These are phyloP conservation scores for Botrytis pseudocinerea DNA, from an alignment of 2,329 filamentous ascomycete genomes.

Conservation along the genomic window DNA sequence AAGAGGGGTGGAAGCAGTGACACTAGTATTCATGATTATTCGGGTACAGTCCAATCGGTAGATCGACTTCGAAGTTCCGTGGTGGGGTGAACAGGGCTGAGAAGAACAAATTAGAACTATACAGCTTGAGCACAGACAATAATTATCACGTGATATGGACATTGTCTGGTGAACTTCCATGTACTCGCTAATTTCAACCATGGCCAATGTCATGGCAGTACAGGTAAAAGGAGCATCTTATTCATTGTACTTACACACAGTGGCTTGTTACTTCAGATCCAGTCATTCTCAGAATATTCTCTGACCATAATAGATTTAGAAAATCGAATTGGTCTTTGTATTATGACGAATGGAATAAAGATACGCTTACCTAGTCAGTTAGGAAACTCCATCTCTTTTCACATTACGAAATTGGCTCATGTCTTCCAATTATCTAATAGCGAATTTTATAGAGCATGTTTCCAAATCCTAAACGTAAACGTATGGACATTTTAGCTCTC, in stretches of 20 bases:
- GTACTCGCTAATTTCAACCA: background rate
- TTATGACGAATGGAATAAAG: background rate
- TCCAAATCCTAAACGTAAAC: background rate
- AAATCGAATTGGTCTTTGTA: too few relatives aligned
- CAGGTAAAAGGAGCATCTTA: background rate
- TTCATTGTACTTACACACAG: background rate
- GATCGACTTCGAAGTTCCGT: background rate
- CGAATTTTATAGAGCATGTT: background rate
- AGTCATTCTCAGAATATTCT: background rate
- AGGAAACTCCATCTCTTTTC: background rate
- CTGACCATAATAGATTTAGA: background rate
- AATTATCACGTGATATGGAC: accelerated
- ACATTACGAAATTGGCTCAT: background rate
- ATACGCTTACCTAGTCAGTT: background rate
- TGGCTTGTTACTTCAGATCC: background rate
- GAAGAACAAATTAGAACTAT: background rate
- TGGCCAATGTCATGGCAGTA: background rate
- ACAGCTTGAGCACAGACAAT: background rate
- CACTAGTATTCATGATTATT: background rate
- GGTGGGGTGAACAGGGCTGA: slow-evolving; percentile 6
- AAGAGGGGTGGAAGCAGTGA: background rate
- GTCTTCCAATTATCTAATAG: background rate
- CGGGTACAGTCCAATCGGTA: background rate
- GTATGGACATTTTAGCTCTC: background rate
- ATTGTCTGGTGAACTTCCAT: background rate